Evolutionary conservation across 768 basidiomycete species (phyloP), one percentile per base, ranked within the genome.

Genomic region (Paxillus ammoniavirescens): DNA sequence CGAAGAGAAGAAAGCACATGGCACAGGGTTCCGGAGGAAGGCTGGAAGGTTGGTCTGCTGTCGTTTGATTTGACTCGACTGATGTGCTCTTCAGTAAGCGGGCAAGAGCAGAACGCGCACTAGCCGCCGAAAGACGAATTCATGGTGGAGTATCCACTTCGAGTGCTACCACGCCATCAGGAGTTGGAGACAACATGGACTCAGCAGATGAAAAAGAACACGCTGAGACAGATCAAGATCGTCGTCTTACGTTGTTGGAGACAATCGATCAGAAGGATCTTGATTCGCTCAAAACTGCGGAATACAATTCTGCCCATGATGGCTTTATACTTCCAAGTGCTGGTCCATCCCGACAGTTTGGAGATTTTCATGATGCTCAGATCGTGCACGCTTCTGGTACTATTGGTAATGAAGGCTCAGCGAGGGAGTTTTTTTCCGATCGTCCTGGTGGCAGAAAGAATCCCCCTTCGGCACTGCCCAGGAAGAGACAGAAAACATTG

Each of bases 71-170:
- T 12, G 17, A 40, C 28, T 47, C 6, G 7, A 43, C 48, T 31
- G 4, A 54, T n/a, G 59, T 38, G 13, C 9, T 42, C 10, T 49
- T 37, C 62, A 93, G 91, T 65, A 90, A 90, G 65, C 78, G 86
- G 31, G 91, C 89, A 13, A 73, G 90, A 54, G 89, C 90, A 59
- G 88, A 90, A 64, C 78, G 90, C 52, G 90, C 89, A 2, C 58
- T 83, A 35, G 91, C 90, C n/a, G 82, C 80, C 7, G 88, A 93
- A 68, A 75, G 72, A 18, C 78, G 91, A 33, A 48, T 89, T 43
- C 76, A 79, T 65, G 65, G 64, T 37, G 48, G 65, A n/a, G 41
- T 40, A 15, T 51, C 61, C 35, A 43, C 56, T 40, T 58, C 53
- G 30, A 36, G n/a, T 9, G 17, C 36, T 50, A 33, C 36, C 14